These are phyloP conservation scores for Mycena sanguinolenta DNA, from an alignment of 768 basidiomycete genomes.

Conservation along the genomic window DNA sequence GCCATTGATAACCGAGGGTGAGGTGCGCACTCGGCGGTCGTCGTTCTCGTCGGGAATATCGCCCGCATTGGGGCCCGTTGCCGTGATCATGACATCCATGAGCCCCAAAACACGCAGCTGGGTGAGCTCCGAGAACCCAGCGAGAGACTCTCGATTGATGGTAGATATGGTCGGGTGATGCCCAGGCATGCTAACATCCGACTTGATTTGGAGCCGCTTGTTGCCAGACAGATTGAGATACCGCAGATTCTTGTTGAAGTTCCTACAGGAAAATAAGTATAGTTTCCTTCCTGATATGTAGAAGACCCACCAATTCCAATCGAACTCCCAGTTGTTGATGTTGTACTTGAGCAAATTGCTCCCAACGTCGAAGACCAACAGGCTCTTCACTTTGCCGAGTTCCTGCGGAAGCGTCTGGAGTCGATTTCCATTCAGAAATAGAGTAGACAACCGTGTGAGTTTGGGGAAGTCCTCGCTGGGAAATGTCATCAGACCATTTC, in stretches of 20 bases:
- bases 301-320: constrained; percentile 95
- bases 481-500: constrained; percentile 91
- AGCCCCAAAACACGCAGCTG: constrained; percentile 91
- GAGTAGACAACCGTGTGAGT: constrained; percentile 73
- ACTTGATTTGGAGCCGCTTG: constrained; percentile 95
- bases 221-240: constrained; percentile 99
- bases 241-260: constrained; percentile 92
- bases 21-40: constrained; percentile 92
- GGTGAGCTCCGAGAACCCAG: constrained; percentile 91
- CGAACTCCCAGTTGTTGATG: constrained; percentile 98
- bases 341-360: constrained; percentile 97
- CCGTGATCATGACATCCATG: constrained; percentile 94
- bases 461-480: constrained; percentile 90
- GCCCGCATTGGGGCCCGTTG: constrained; percentile 62
- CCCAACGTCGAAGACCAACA: constrained; percentile 91
- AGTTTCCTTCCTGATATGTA: not conserved
- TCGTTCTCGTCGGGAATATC: constrained; percentile 88
- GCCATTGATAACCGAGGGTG: constrained; percentile 86
- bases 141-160: constrained; percentile 60
- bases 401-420: constrained; percentile 94
- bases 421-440: constrained; percentile 95
- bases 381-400: constrained; percentile 81
- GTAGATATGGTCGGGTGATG: constrained; percentile 44
- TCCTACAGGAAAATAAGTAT: constrained; percentile 65
- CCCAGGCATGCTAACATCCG: constrained; percentile 60